Conservation (phyloP, 768 basidiomycete genomes). For the Tephrocybe sp. region DNA sequence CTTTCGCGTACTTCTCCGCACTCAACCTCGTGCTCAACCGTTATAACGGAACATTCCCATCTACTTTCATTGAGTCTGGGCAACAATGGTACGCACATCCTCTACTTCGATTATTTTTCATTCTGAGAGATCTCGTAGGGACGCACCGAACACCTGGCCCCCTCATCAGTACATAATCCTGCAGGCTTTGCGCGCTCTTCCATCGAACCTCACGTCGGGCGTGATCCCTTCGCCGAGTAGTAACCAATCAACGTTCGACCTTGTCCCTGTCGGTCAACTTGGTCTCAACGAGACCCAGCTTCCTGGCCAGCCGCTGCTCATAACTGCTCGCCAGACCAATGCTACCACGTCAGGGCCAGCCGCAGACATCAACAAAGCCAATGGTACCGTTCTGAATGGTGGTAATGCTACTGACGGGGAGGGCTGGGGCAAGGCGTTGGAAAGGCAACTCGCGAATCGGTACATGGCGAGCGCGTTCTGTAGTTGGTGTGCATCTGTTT, state of each 20-base stretch:
- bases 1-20: constrained; percentile 73
- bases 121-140: constrained; percentile 46
- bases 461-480: constrained; percentile 84
- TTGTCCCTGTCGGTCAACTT: constrained; percentile 83
- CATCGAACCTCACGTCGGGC: constrained; percentile 64
- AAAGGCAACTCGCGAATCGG: constrained; percentile 79
- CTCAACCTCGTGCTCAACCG: constrained; percentile 78
- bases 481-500: constrained; percentile 65
- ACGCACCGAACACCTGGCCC: constrained; percentile 89
- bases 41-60: constrained; percentile 87
- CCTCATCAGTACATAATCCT: constrained; percentile 83
- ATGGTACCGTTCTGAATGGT: constrained; percentile 63
- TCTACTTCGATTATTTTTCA: background rate
- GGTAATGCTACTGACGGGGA: constrained; percentile 60
- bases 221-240: constrained; percentile 49
- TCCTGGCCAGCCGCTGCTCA: constrained; percentile 61
- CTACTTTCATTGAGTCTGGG: constrained; percentile 76
- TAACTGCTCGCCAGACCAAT: constrained; percentile 33
- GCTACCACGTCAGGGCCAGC: constrained; percentile 50
- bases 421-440: constrained; percentile 64
- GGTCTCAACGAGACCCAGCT: constrained; percentile 68
- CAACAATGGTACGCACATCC: constrained; percentile 68
- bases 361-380: constrained; percentile 61
- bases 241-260: constrained; percentile 59
- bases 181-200: constrained; percentile 73